Evolutionary conservation across 352 stramenopile genomes (phyloP).

Genomic region (Phytophthora pinifolia): DNA sequence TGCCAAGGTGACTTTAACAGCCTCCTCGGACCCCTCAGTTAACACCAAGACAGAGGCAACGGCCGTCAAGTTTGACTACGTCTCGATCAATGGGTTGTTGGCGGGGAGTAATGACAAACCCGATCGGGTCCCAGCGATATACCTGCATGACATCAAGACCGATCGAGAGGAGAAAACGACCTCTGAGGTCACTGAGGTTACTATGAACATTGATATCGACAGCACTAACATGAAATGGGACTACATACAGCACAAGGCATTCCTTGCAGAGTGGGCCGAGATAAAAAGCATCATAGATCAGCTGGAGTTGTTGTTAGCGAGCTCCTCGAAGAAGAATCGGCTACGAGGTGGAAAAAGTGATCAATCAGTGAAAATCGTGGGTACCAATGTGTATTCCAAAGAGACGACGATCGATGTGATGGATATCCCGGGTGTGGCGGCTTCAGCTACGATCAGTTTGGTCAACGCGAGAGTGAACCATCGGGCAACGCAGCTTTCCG

Average conservation of each 20-base stretch:
- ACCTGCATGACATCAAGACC: slow-evolving; percentile 28
- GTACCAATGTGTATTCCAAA: slow-evolving; percentile 30
- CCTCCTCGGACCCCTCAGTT: slow-evolving; percentile 6
- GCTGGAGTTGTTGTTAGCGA: slow-evolving; percentile 37
- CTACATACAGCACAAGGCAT: slow-evolving; percentile 29
- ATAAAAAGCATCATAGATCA: slow-evolving; percentile 37
- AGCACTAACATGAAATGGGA: slow-evolving; percentile 36
- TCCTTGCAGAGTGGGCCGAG: slow-evolving; percentile 31
- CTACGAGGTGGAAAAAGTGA: slow-evolving; percentile 2
- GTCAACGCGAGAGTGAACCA: slow-evolving; percentile 25
- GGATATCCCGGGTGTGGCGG: slow-evolving; percentile 32
- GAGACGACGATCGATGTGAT: slow-evolving; percentile 23
- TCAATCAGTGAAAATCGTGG: slow-evolving; percentile 25
- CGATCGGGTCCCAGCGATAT: slow-evolving; percentile 21
- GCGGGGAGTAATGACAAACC: slow-evolving; percentile 5
- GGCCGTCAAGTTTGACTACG: slow-evolving; percentile 20
- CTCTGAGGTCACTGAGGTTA: slow-evolving; percentile 24
- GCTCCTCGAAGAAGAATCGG: slow-evolving; percentile 20
- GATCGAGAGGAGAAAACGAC: slow-evolving; percentile 28
- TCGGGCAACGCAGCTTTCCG: slow-evolving; percentile 30
- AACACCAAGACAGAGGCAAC: slow-evolving; percentile 14
- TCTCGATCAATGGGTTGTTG: slow-evolving; percentile 27
- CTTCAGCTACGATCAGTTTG: slow-evolving; percentile 20
- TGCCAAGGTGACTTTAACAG: slow-evolving; percentile 9
- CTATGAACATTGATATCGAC: slow-evolving; percentile 32